Evolutionary conservation across 768 basidiomycete genomes (phyloP), one percentile per base, ranked within the genome.

Genomic region (Terana coerulea): DNA sequence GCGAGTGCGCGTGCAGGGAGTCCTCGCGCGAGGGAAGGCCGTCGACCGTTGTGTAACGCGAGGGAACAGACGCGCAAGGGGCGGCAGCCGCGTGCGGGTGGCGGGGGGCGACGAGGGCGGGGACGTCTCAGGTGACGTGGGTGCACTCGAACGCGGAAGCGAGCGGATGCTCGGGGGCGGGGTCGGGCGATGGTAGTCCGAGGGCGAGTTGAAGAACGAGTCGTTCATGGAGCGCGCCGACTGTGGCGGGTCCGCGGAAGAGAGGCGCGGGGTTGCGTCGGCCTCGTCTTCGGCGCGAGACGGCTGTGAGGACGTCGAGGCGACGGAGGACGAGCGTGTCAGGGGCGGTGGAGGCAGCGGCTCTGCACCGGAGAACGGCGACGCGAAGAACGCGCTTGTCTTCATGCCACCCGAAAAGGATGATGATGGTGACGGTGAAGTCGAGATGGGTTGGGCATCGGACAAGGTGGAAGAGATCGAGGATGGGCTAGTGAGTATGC

Each of bases 261-360:
- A 47, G 17, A 58, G 39, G 52, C 60, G 56, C 39, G 59, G 59
- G 10, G 59, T 60, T 25, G 56, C 53, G 34, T 61, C 58, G 49
- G 54, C 35, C 47, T 51, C 56, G 45, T 42, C 44, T 25, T 53
- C 52, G 5, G 45, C 6, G 15, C 30, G 45, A 53, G 24, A 49
- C 46, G 54, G 25, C 14, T 46, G 19, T 15, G 43, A 49, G 14
- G 73, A 67, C 63, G 78, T 5, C 70, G 78, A 76, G 71, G 72
- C 73, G 58, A 73, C 65, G 9, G 78, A 80, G 66, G 77, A 79
- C 35, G 54, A 73, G 70, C 6, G 71, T 69, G 9, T 70, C 7
- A 63, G 46, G 17, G 47, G 60, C 53, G 26, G 61, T 48, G 21
- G 63, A 55, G 36, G 61, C 50, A 44, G 63, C 36, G 24, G 54